Conservation (phyloP, 345 rosid genomes). For the Salix suchowensis region DNA sequence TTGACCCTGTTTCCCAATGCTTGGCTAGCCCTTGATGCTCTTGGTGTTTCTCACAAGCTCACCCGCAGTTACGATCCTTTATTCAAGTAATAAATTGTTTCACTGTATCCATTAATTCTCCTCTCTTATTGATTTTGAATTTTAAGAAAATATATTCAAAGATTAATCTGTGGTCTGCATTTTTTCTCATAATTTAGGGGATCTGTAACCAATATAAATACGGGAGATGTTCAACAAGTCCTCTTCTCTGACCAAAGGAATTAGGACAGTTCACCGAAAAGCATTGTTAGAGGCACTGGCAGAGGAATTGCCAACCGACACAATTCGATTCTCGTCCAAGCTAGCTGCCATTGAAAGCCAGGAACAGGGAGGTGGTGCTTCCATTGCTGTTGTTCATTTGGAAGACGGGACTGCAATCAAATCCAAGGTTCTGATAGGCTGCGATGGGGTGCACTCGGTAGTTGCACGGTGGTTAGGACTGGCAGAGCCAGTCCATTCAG, state of each 20-base stretch:
- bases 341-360: conserved; percentile 18
- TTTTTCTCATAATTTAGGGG: not conserved
- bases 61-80: conserved; percentile 19
- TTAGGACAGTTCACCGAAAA: conserved; percentile 15
- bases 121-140: not conserved
- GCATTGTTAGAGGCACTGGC: conserved; percentile 28
- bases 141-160: not conserved
- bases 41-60: conserved; percentile 34
- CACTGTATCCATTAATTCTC: not conserved
- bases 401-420: conserved; percentile 33
- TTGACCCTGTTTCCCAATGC: conserved; percentile 28
- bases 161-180: not conserved
- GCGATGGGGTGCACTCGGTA: conserved; percentile 42
- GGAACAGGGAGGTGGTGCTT: conserved; percentile 4
- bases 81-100: not conserved
- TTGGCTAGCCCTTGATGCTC: conserved; percentile 42
- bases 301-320: conserved; percentile 23
- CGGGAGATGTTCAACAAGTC: conserved; percentile 21
- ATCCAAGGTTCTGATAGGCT: conserved; percentile 39
- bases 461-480: conserved; percentile 38
- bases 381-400: conserved; percentile 15
- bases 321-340: conserved; percentile 36
- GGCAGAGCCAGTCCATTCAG: conserved; percentile 11
- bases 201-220: conserved; percentile 16
- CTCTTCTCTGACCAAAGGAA: not conserved